Percentiles rank a stretch among this genome's conserved stretches.
These are phyloP conservation scores for Inga leiocalycina DNA, from an alignment of 306 rosid species.

Conservation along the genomic window DNA sequence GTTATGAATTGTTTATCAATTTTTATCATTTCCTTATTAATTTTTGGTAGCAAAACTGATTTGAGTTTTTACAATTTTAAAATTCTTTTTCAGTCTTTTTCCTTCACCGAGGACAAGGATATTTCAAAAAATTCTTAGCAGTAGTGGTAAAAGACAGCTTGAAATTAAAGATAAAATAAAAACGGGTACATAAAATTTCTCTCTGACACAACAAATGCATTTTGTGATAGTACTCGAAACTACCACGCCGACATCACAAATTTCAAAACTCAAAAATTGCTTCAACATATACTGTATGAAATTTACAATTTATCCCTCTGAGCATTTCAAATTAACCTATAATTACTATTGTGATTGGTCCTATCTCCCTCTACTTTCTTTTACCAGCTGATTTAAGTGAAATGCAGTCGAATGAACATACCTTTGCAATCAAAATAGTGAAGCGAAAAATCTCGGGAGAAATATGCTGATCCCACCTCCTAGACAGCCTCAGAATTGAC, in stretches of 20 bases:
- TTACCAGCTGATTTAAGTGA: slow-evolving; percentile 17
- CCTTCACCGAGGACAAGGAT: not conserved
- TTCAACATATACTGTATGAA: not conserved
- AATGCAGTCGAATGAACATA: slow-evolving; percentile 36
- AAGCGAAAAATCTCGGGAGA: slow-evolving; percentile 62
- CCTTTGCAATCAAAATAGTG: slow-evolving; percentile 71
- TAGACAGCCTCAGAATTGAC: slow-evolving; percentile 77
- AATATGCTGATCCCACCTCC: slow-evolving; percentile 85
- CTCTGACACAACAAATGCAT: not conserved
- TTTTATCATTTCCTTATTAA: too few species aligned
- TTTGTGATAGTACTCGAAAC: not conserved
- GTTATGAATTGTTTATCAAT: too few species aligned
- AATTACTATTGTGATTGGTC: not conserved
- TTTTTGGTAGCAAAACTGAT: too few species aligned
- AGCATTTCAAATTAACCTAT: not conserved
- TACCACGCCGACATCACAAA: not conserved
- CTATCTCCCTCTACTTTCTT: slow-evolving; percentile 11
- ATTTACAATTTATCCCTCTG: not conserved
- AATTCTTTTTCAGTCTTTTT: too few species aligned
- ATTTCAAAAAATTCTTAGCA: not conserved
- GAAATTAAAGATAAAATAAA: not conserved
- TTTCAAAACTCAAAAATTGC: not conserved
- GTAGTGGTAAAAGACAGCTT: not conserved
- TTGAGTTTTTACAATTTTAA: too few species aligned
- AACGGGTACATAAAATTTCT: not conserved